Evolutionary conservation across 192 early-diverging fungal genomes (phyloP).

Genomic region (Gorgonomyces haynaldii): DNA sequence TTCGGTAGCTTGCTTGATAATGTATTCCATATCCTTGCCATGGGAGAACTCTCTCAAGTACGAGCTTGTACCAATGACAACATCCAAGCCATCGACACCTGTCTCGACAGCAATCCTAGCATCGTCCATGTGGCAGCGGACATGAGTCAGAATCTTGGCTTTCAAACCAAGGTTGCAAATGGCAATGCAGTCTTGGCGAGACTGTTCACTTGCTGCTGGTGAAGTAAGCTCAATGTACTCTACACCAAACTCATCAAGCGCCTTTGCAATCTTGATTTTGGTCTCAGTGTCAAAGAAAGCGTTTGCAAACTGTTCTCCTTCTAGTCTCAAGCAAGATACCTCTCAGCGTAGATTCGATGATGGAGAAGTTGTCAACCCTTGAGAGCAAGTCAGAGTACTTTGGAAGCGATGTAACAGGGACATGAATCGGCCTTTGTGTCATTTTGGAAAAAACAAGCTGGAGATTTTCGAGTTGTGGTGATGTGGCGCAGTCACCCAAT

Average conservation of each 20-base stretch:
- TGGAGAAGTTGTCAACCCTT: constrained; percentile 81
- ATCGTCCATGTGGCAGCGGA: constrained; percentile 98
- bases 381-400: constrained; percentile 40
- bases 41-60: constrained; percentile 96
- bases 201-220: constrained; percentile 93
- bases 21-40: constrained; percentile 98
- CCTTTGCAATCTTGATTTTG: constrained; percentile 97
- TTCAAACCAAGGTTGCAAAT: constrained; percentile 89
- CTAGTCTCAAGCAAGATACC: constrained; percentile 45
- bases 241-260: constrained; percentile 95
- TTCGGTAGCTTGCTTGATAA: constrained; percentile 89
- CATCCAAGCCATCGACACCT: constrained; percentile 92
- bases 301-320: constrained; percentile 99
- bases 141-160: constrained; percentile 93
- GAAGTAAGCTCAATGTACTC: constrained; percentile 98
- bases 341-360: constrained; percentile 91
- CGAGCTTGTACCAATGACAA: constrained; percentile 95
- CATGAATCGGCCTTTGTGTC: not conserved
- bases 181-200: constrained; percentile 79
- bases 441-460: not conserved
- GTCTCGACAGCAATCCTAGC: constrained; percentile 93
- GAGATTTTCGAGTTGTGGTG: too few species aligned
- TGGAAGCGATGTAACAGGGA: not conserved
- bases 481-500: too few species aligned
- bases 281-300: constrained; percentile 96